phyloP scores from a whole-genome alignment of 78 protist genomes.

The Anaeramoeba flamelloides region DNA sequence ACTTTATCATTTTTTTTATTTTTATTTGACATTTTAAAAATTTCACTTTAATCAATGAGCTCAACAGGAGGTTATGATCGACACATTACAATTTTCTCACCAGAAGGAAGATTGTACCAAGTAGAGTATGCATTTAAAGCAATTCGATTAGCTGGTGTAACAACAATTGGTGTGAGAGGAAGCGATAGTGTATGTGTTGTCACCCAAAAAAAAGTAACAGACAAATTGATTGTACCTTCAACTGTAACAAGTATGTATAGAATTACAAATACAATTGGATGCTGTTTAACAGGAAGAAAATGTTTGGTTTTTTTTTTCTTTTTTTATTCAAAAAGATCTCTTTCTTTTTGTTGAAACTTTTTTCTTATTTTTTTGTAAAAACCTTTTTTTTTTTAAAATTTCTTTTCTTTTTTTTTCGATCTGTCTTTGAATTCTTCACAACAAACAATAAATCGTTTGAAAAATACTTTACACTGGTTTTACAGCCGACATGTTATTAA shows the following conservation, averaged over 20 bases:
- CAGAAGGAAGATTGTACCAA: conserved; percentile 92
- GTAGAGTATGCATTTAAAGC: conserved; percentile 95
- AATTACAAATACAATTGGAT: conserved; percentile 63
- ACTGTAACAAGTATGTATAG: conserved; percentile 61
- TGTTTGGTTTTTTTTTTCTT: too few relatives aligned
- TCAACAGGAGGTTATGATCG: conserved; percentile 76
- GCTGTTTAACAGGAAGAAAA: conserved; percentile 68
- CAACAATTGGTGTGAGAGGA: conserved; percentile 77
- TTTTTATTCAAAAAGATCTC: too few relatives aligned
- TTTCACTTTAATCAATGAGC: too few relatives aligned
- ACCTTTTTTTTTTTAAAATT: too few relatives aligned
- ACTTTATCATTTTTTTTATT: too few relatives aligned
- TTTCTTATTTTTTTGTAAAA: too few relatives aligned
- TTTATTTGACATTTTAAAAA: too few relatives aligned
- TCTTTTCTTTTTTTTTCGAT: too few relatives aligned
- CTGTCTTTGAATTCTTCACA: too few relatives aligned
- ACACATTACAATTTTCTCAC: conserved; percentile 82
- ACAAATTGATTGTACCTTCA: conserved; percentile 61
- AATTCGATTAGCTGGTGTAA: conserved; percentile 49
- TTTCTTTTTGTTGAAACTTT: too few relatives aligned
- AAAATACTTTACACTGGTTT: too few relatives aligned
- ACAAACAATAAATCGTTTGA: too few relatives aligned
- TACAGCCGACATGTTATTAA: conserved; percentile 61
- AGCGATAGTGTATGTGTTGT: conserved; percentile 59
- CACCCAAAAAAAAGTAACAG: conserved; percentile 83